phyloP scores from a whole-genome alignment of 441 rosid genomes.

The Rhodomyrtus psidioides region DNA sequence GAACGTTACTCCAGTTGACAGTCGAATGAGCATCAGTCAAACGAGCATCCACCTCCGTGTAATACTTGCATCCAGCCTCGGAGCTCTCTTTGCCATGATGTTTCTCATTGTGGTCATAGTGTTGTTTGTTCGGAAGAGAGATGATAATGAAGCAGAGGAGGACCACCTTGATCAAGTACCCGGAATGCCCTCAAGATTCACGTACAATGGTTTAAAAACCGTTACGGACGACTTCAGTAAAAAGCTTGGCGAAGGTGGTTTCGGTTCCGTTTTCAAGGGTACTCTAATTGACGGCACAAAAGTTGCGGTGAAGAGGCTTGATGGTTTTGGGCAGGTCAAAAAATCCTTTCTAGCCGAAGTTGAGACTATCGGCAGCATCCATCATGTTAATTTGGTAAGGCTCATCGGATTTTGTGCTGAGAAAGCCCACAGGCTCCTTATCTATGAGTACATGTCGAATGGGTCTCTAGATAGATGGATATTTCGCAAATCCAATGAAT shows the following conservation, averaged over 20 bases:
- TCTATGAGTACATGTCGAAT: too few relatives aligned
- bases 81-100: neutral
- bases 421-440: too few relatives aligned
- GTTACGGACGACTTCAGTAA: neutral
- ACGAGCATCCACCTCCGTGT: neutral
- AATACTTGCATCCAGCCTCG: neutral
- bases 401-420: too few relatives aligned
- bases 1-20: too few relatives aligned
- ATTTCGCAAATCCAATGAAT: too few relatives aligned
- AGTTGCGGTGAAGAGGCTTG: slow-evolving; percentile 9
- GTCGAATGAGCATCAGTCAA: neutral
- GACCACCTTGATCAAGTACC: neutral
- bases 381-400: too few relatives aligned
- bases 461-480: too few relatives aligned
- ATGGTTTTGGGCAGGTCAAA: too few relatives aligned
- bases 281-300: neutral
- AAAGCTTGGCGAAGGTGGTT: slow-evolving; percentile 13
- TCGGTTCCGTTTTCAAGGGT: slow-evolving; percentile 4
- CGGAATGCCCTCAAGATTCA: slow-evolving; percentile 4
- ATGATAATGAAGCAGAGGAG: neutral
- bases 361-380: too few relatives aligned
- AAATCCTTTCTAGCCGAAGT: too few relatives aligned
- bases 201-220: neutral
- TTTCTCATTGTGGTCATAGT: neutral
- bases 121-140: neutral